Conservation (phyloP, 352 stramenopile species). For the Phytophthora parvispora region DNA sequence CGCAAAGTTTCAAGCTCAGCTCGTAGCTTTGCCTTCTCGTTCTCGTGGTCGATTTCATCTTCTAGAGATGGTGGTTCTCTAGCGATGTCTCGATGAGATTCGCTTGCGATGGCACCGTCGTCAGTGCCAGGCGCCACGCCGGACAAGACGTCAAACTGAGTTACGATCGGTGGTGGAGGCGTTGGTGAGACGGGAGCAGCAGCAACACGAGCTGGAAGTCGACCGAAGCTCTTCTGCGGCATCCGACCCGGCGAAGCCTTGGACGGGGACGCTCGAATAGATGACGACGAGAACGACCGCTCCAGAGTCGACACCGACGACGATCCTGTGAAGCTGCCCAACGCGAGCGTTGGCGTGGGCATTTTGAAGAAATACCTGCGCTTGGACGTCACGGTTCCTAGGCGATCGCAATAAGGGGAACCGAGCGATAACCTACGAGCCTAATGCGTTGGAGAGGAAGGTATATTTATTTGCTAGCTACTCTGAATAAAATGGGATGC, state of each 20-base stretch:
- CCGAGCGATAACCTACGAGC: not conserved
- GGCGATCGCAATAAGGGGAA: not conserved
- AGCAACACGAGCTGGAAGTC: slow-evolving; percentile 16
- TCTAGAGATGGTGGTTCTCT: slow-evolving; percentile 3
- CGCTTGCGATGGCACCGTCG: not conserved
- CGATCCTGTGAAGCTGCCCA: not conserved
- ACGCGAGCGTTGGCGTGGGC: slow-evolving; percentile 2
- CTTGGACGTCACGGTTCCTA: not conserved
- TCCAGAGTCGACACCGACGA: slow-evolving; percentile 10
- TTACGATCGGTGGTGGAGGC: not conserved
- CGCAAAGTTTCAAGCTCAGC: slow-evolving; percentile 12
- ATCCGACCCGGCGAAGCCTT: slow-evolving; percentile 9
- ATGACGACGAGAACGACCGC: slow-evolving; percentile 26
- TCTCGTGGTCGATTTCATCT: slow-evolving; percentile 6
- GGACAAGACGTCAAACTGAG: not conserved
- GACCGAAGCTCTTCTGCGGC: slow-evolving; percentile 34
- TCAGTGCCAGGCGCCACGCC: slow-evolving; percentile 2
- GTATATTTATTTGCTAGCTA: slow-evolving; percentile 19
- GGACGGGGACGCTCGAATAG: slow-evolving; percentile 10
- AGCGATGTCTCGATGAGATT: not conserved
- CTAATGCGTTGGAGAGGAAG: not conserved
- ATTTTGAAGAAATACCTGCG: not conserved
- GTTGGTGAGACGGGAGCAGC: slow-evolving; percentile 8
- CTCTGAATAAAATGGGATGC: slow-evolving; percentile 27
- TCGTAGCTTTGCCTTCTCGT: slow-evolving; percentile 13